phyloP scores from a whole-genome alignment of 2,329 filamentous ascomycete genomes.

The Colletotrichum viniferum region DNA sequence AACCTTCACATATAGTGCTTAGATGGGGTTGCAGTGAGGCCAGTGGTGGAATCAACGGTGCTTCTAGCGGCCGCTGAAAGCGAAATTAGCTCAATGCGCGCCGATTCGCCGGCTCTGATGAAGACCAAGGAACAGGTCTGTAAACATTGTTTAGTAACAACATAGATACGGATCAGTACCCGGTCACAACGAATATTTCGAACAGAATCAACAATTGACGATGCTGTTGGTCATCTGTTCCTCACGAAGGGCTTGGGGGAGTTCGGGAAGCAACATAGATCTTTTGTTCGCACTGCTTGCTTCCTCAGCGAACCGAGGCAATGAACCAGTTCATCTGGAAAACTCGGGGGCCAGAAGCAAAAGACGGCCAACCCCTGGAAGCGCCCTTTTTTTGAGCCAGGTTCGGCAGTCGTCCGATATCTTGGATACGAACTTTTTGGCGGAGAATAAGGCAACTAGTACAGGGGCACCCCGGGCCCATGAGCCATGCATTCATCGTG shows the following conservation, averaged over 20 bases:
- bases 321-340: neutral
- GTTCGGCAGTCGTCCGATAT: conserved; percentile 1
- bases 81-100: neutral
- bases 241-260: too few relatives aligned
- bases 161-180: neutral
- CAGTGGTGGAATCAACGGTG: neutral
- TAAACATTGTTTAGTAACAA: neutral
- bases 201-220: neutral
- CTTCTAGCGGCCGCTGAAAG: neutral
- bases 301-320: neutral
- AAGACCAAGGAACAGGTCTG: neutral
- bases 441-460: neutral
- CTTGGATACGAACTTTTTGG: conserved; percentile 12
- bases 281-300: neutral
- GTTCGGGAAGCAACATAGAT: neutral
- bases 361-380: neutral
- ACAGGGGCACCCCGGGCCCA: neutral
- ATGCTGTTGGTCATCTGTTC: neutral
- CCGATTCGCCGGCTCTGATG: neutral
- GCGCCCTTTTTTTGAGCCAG: neutral
- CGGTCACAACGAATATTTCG: rapidly evolving
- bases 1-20: neutral
- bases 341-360: neutral
- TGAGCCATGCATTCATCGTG: neutral
- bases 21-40: neutral